Evolutionary conservation across 257 asterid genomes (phyloP).

Genomic region (Solanum pinnatisectum): DNA sequence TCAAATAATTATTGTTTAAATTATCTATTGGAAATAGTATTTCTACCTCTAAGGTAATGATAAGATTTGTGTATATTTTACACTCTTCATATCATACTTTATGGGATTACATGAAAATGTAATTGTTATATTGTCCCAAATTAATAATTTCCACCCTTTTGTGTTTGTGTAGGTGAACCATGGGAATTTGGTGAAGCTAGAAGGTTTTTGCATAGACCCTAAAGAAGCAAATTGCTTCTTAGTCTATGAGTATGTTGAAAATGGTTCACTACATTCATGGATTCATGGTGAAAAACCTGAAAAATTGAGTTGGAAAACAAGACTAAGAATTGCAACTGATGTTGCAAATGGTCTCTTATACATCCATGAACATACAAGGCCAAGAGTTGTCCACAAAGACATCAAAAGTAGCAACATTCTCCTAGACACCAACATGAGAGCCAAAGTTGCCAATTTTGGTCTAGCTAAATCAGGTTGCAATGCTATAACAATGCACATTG

Average conservation of each 20-base stretch:
- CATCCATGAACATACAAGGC: constrained; percentile 95
- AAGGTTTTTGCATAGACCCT: constrained; percentile 86
- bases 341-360: constrained; percentile 91
- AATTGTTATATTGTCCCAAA: too few relatives aligned
- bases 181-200: constrained; percentile 89
- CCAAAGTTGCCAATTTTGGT: constrained; percentile 90
- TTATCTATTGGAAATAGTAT: fast-evolving
- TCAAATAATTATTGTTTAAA: too few relatives aligned
- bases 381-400: constrained; percentile 90
- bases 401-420: constrained; percentile 87
- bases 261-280: constrained; percentile 79
- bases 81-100: too few relatives aligned
- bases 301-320: constrained; percentile 61
- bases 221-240: constrained; percentile 80
- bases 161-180: constrained; percentile 70
- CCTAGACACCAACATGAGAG: constrained; percentile 79
- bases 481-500: constrained; percentile 95
- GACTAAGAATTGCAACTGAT: constrained; percentile 65
- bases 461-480: constrained; percentile 87
- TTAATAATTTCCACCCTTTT: background rate
- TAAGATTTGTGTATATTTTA: background rate
- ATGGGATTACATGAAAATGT: background rate
- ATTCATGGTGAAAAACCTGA: constrained; percentile 43
- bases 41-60: fast-evolving
- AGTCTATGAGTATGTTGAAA: constrained; percentile 72